These are phyloP conservation scores for Podaxis pistillaris DNA, from an alignment of 768 basidiomycete genomes.

Conservation along the genomic window DNA sequence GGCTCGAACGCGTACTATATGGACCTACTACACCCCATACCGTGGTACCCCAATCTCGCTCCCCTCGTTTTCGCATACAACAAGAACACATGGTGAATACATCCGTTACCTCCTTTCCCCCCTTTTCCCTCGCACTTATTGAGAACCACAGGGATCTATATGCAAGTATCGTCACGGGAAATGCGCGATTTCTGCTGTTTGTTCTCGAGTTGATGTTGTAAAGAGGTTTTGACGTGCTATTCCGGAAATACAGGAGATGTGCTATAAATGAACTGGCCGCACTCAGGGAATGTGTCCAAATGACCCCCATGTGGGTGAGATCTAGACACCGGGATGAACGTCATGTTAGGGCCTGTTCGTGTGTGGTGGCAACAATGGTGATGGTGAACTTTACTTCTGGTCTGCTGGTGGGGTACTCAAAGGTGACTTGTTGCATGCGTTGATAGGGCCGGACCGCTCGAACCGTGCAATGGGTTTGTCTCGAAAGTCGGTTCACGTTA, in stretches of 20 bases:
- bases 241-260: not conserved
- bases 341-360: not conserved
- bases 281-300: not conserved
- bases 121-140: not conserved
- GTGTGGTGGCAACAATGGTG: not conserved
- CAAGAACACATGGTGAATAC: not conserved
- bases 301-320: not conserved
- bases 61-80: not conserved
- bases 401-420: not conserved
- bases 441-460: not conserved
- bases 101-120: not conserved
- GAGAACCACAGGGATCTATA: not conserved
- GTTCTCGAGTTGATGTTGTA: not conserved
- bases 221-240: not conserved
- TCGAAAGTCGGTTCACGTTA: not conserved
- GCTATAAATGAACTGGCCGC: not conserved
- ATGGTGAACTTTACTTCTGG: not conserved
- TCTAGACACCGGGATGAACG: not conserved
- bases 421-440: not conserved
- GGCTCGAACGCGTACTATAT: not conserved
- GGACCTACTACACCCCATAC: slow-evolving; percentile 3
- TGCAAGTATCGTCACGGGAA: not conserved
- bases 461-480: not conserved
- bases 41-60: not conserved
- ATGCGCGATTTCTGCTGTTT: slow-evolving; percentile 11